phyloP scores from a whole-genome alignment of 169 alveolate genomes.

The Amoebophrya sp. region DNA sequence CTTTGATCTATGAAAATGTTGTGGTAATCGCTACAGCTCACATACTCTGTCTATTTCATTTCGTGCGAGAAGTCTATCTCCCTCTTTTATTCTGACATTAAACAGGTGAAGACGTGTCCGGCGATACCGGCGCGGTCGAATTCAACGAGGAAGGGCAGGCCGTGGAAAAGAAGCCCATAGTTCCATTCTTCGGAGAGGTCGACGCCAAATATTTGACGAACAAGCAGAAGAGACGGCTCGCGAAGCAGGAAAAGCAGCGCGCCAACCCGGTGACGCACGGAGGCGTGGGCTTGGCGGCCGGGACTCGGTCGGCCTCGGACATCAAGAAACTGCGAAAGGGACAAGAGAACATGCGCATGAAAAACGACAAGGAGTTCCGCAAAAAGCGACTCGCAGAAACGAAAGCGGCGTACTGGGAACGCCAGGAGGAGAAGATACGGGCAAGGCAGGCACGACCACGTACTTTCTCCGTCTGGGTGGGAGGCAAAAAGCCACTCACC shows the following conservation, averaged over 20 bases:
- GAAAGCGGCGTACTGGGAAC: slow-evolving; percentile 11
- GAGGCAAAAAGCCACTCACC: neutral
- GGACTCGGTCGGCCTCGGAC: neutral
- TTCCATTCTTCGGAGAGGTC: slow-evolving; percentile 11
- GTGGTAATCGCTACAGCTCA: no score
- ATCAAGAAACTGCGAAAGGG: neutral
- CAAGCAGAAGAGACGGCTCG: slow-evolving; percentile 7
- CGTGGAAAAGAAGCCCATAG: neutral
- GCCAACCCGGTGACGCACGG: slow-evolving; percentile 19
- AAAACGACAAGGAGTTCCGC: neutral
- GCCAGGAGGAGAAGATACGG: neutral
- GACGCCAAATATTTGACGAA: neutral
- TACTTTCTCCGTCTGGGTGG: neutral
- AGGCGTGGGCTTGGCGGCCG: neutral
- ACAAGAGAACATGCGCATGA: neutral
- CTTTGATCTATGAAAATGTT: no score
- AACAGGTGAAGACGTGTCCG: no score
- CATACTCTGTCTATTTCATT: no score
- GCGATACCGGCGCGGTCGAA: neutral
- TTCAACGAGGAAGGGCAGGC: neutral
- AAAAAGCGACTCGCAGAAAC: neutral
- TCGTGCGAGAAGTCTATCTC: no score
- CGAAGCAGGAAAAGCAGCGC: neutral
- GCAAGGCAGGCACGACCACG: neutral
- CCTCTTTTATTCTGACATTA: no score